Evolutionary conservation across 164 flowering plant genomes (phyloP), one percentile per base, ranked within the genome.

Genomic region (grape (Vitis vinifera)): DNA sequence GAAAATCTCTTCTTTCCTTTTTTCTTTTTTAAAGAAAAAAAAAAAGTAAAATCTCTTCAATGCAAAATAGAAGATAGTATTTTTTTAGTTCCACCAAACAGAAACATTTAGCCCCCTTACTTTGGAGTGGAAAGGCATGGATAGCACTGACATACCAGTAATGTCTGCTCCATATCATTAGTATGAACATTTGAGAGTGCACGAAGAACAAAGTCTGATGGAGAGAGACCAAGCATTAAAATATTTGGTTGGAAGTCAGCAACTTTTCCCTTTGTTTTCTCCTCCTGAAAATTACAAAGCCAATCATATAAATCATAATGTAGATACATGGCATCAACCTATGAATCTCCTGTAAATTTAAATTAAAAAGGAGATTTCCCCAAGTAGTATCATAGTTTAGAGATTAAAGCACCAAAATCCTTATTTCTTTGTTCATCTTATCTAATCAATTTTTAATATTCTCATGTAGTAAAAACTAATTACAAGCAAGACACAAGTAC

Each of bases 121-220:
- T 49, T 19, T 8, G 51, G 9, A 17, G 23, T 9, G 16, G n/a
- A 14, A 51, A 37, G 19, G 14, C 8, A 59, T 14, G 63, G 63
- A 52, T 27, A 19, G 13, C 14, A 16, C 15, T 61, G 13, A 52
- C 80, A 51, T 87, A 96, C 99, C 86, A 96, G 76, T 68, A 96
- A 77, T 30, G 99, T 87, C 74, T 90, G 97, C 80, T 93, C 99
- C 75, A 96, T 78, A 81, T 96, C 94, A 81, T 84, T 96, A 29
- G 95, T 81, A 62, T 79, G 91, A 59, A 93, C 91, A 70, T 72
- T 86, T 66, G 99, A 87, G 63, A 93, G 55, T 56, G 89, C 81
- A 51, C 79, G 90, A 49, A 93, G 92, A 77, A 92, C 89, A 81
- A 76, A 92, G 71, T 93, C 91, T 67, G 97, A 89, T 66, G 99